These are phyloP conservation scores for Paraphoma sp. DNA, from an alignment of 2,329 filamentous ascomycete genomes.

Conservation along the genomic window DNA sequence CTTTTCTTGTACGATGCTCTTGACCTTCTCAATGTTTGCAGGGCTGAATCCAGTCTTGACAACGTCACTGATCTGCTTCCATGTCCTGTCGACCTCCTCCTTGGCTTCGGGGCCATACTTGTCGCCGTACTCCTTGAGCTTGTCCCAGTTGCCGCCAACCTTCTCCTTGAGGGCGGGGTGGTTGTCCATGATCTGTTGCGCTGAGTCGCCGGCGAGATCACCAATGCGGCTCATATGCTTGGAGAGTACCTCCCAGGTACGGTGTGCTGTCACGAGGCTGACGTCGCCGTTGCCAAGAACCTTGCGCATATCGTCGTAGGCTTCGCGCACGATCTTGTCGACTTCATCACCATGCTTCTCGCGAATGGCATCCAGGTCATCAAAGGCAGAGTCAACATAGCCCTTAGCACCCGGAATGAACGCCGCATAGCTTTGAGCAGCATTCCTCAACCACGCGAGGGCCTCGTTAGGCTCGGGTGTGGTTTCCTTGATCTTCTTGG, in stretches of 20 bases:
- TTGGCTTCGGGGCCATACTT: slow-evolving; percentile 77
- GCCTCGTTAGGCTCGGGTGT: slow-evolving; percentile 73
- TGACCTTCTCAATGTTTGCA: slow-evolving; percentile 61
- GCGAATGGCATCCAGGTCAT: slow-evolving; percentile 72
- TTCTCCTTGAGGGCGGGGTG: slow-evolving; percentile 77
- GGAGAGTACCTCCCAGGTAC: slow-evolving; percentile 68
- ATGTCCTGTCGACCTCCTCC: slow-evolving; percentile 76
- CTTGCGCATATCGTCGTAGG: slow-evolving; percentile 71
- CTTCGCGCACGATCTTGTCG: slow-evolving; percentile 70
- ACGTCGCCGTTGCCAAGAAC: slow-evolving; percentile 66
- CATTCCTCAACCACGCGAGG: slow-evolving; percentile 68
- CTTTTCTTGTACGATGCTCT: slow-evolving; percentile 73
- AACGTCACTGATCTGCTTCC: slow-evolving; percentile 70
- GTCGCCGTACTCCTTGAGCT: slow-evolving; percentile 73
- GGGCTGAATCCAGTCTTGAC: slow-evolving; percentile 66
- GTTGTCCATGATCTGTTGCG: slow-evolving; percentile 71
- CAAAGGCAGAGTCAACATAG: slow-evolving; percentile 73
- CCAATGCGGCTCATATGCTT: slow-evolving; percentile 67
- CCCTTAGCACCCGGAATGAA: slow-evolving; percentile 74
- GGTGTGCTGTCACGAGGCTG: slow-evolving; percentile 66
- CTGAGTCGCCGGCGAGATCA: slow-evolving; percentile 67
- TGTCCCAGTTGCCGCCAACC: slow-evolving; percentile 70
- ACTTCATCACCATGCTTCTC: slow-evolving; percentile 73
- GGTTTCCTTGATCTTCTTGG: slow-evolving; percentile 65
- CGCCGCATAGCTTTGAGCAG: slow-evolving; percentile 71